Percentiles rank a stretch among this genome's conserved stretches.
Conservation (phyloP, 2,329 filamentous ascomycete genomes). For the Truncatella angustata region DNA sequence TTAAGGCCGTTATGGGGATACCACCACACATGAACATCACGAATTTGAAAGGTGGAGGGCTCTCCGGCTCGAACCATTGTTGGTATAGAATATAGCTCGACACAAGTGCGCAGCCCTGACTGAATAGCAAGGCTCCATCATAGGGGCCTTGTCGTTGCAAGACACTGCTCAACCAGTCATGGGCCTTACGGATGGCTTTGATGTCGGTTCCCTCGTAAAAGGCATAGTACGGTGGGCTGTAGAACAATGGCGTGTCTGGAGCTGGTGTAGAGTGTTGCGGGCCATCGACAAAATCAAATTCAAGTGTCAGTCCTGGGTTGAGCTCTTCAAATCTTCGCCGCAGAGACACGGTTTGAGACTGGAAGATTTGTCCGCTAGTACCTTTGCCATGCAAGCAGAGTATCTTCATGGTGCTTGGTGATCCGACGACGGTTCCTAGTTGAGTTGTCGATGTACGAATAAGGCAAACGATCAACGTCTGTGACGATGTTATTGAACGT, state of each 20-base stretch:
- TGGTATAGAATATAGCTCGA: conserved; percentile 39
- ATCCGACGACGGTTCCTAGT: too few species aligned
- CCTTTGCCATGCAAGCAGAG: conserved; percentile 10
- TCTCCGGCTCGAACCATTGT: conserved; percentile 28
- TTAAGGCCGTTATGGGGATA: conserved; percentile 31
- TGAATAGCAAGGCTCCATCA: conserved; percentile 25
- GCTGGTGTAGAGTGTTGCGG: conserved; percentile 14
- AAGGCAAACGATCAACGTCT: too few species aligned
- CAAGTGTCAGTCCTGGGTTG: background rate
- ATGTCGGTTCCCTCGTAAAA: conserved; percentile 18
- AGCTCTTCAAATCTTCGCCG: conserved; percentile 6
- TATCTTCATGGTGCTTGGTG: conserved; percentile 5
- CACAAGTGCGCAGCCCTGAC: conserved; percentile 34
- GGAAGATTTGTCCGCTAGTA: conserved; percentile 4
- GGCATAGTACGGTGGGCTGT: conserved; percentile 11
- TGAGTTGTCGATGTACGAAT: too few species aligned
- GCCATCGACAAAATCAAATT: conserved; percentile 21
- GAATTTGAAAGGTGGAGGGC: conserved; percentile 33
- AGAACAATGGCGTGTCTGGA: conserved; percentile 11
- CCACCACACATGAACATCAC: conserved; percentile 40
- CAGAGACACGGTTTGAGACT: conserved; percentile 7
- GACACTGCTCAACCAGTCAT: conserved; percentile 33
- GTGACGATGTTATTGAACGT: too few species aligned
- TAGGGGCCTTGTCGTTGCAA: conserved; percentile 24
- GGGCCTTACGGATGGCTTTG: conserved; percentile 31